phyloP scores from a whole-genome alignment of 805 yeast genomes.

The Ascoidea asiatica region DNA sequence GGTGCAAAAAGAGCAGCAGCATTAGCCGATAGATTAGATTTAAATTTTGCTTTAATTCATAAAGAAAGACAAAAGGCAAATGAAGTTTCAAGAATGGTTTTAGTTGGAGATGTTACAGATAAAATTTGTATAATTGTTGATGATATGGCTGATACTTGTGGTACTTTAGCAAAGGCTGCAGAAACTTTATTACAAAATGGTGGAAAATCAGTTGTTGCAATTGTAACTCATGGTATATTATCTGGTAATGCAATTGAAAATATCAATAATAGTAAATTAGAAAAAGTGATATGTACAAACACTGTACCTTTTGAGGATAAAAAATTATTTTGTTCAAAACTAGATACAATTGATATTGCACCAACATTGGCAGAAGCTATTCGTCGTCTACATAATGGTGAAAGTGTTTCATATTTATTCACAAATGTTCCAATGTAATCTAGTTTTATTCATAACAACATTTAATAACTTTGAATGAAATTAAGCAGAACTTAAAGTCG shows the following conservation, averaged over 20 bases:
- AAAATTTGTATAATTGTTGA: conserved; percentile 70
- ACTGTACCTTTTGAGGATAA: conserved; percentile 69
- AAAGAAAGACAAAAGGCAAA: conserved; percentile 77
- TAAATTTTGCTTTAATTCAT: conserved; percentile 74
- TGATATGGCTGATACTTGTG: conserved; percentile 88
- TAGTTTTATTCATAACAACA: no score
- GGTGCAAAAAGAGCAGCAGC: conserved; percentile 87
- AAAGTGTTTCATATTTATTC: conserved; percentile 69
- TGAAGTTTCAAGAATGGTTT: conserved; percentile 73
- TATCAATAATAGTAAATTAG: conserved; percentile 53
- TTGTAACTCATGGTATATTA: conserved; percentile 72
- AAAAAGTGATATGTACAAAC: conserved; percentile 65
- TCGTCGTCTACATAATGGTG: conserved; percentile 79
- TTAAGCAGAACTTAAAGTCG: no score
- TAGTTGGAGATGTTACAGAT: conserved; percentile 72
- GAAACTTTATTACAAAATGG: conserved; percentile 55
- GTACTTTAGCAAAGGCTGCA: conserved; percentile 73
- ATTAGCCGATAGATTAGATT: conserved; percentile 64
- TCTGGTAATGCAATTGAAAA: conserved; percentile 64
- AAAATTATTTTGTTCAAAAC: conserved; percentile 39
- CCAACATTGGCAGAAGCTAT: conserved; percentile 71
- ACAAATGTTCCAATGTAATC: conserved; percentile 40
- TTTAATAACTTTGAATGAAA: no score
- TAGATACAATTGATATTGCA: conserved; percentile 58
- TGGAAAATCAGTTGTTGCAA: conserved; percentile 65